Base-by-base conservation (phyloP, 257 asterid species). In the Fraxinus pennsylvanica region DNA sequence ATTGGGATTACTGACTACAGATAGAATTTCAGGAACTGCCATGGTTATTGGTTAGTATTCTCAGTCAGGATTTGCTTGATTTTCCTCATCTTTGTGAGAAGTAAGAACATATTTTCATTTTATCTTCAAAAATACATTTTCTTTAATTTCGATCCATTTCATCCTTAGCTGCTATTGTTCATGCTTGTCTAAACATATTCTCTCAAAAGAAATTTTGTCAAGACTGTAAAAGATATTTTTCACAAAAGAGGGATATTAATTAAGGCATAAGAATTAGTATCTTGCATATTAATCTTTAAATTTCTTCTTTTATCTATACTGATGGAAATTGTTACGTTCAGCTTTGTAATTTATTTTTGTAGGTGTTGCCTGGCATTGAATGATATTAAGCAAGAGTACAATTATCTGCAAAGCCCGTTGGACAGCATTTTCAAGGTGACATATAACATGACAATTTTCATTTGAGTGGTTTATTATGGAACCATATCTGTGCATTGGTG, bases 331-430 rank as follows among this genome's bases (percentile, higher is more conserved):
- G 27, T 54, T 54, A 17, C 65, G 13, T 54, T 52, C 61, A 17
- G 5, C 25, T 52, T 6, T 52, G 22, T 52, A 6, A 52, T 52
- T 39, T 14, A 70, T 25, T 22, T 78, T 50, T 71, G 68, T 69
- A 75, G 83, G 80, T 80, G 83, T 76, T 39, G 27, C 33, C 7
- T 6, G 38, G 68, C 29, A 30, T 6, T 75, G 68, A 59, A 41
- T 8, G 9, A 69, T 17, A 22, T 80, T 21, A 41, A 43, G 47
- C 74, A 65, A 74, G 80, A 59, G 63, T 70, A 27, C 74, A 35
- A 4, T 19, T 15, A 52, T 57, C 73, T 80, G 47, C 76, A 29
- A 41, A 38, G 12, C 1, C 68, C 52, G 22, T 29, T 57, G 4
- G 29, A 69, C 13, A 32, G 9, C 57, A 39, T 80, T 63, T 35